Conservation (phyloP, 129 eudicot species). For the Mikania micrantha region DNA sequence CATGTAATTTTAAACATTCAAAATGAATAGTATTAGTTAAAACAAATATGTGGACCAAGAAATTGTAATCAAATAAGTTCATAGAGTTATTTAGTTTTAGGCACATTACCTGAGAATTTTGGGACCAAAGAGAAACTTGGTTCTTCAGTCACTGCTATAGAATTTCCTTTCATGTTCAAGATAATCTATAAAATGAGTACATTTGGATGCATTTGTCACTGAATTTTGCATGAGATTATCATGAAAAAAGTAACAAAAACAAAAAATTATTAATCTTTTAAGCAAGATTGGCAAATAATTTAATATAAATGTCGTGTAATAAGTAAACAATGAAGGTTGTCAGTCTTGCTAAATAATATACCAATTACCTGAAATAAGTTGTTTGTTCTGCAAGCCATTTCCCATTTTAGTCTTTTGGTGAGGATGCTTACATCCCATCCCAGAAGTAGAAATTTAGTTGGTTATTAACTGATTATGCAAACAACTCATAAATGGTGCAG, state of each 20-base stretch:
- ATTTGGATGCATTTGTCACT: background rate
- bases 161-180: background rate
- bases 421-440: constrained; percentile 60
- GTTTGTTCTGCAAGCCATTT: background rate
- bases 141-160: background rate
- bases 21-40: no score
- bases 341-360: background rate
- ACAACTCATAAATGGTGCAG: constrained; percentile 78
- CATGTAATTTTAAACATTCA: no score
- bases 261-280: background rate
- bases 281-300: background rate
- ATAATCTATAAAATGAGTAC: background rate
- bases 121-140: background rate
- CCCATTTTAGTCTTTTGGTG: background rate
- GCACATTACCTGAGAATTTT: no score
- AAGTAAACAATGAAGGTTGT: background rate
- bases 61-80: no score
- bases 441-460: no score
- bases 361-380: constrained; percentile 2
- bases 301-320: background rate
- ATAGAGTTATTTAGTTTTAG: no score
- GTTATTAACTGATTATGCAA: constrained; percentile 91
- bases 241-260: no score
- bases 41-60: no score
- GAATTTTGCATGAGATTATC: background rate